Evolutionary conservation across 2,329 filamentous ascomycete genomes (phyloP), one percentile per base, ranked within the genome.

Genomic region (Neodidymelliopsis sp.): DNA sequence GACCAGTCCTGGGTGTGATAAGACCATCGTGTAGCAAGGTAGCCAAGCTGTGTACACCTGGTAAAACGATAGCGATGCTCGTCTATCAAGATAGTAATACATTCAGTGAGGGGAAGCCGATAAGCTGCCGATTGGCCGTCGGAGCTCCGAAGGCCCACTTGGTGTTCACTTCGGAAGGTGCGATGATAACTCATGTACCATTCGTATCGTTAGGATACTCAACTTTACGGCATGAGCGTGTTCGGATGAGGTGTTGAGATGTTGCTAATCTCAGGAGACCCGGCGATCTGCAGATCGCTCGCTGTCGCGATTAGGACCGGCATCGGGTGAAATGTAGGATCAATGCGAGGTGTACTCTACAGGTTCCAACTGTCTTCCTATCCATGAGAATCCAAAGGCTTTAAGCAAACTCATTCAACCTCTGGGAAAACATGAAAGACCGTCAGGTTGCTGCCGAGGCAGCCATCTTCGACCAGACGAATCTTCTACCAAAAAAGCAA

Each of bases 401-500:
- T n/a, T n/a, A n/a, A n/a, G n/a, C n/a, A n/a, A n/a, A n/a, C n/a
- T n/a, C n/a, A n/a, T n/a, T n/a, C n/a, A n/a, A n/a, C n/a, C n/a
- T n/a, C n/a, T n/a, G n/a, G 22, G 8, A 28, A 8, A 28, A n/a
- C 8, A 55, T 55, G 52, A 42, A 51, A 30, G 33, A 43, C 28
- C 47, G 49, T 6, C 53, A 54, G 16, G 18, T 4, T 19, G 41
- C 24, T 8, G 60, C 60, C 6, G 56, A 61, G 37, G 52, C 44
- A 9, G 36, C 54, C 11, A 34, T 63, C 12, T 56, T 62, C 16
- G 56, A 57, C 15, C 82, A 85, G 62, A 83, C 78, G 7, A 82
- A 85, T 49, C 75, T 84, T 13, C 73, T 86, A 2, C 81, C 82
- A 0, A 76, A 74, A 28, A 72, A 70, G 8, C 74, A 83, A 54